Evolutionary conservation across 805 yeast genomes (phyloP), one percentile per base, ranked within the genome.

Genomic region (Zygoascus flipseniorum): DNA sequence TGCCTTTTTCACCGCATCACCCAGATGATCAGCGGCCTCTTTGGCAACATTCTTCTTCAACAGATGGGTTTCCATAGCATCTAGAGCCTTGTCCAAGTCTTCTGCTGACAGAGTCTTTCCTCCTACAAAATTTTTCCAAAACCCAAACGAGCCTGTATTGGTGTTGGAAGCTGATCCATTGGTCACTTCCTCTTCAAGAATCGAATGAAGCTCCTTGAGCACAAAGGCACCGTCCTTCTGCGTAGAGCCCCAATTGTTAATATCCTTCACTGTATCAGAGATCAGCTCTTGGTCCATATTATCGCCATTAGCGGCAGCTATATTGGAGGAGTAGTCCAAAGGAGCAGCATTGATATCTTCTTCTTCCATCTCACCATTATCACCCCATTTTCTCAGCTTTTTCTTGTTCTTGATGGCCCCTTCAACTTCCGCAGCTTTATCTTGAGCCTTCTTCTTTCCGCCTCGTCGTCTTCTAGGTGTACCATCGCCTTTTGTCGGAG

Each of bases 21-120:
- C 80, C 48, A 92, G 75, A 47, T 79, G 76, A 43, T 75, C 80
- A 0, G 98, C 93, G 1, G 89, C 95, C 54, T 85, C 86, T 10
- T 95, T 93, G 2, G 97, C 93, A 32, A 92, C 93, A 62, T 92
- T 92, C 62, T 90, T 92, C 57, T 84, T 76, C 56, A 93, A 79
- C 52, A 92, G 73, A 61, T 88, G 95, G 54, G 86, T 85, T 52
- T 80, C 77, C 69, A 93, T 77, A 45, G 82, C 80, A 42, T 75
- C 75, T 20, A 86, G 71, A 1, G 88, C 82, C 44, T 82, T 80
- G 41, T 76, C 76, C 53, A 92, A 73, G 63, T 89, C 89, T 13
- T 76, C 76, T 32, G 77, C 76, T 1, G 81, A 75, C 43, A 86
- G 76, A 6, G 79, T 81, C 63, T 82, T 83, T 51, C 89, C 88